Conservation (phyloP, 2,329 filamentous ascomycete species). For the Claviceps sp. region DNA sequence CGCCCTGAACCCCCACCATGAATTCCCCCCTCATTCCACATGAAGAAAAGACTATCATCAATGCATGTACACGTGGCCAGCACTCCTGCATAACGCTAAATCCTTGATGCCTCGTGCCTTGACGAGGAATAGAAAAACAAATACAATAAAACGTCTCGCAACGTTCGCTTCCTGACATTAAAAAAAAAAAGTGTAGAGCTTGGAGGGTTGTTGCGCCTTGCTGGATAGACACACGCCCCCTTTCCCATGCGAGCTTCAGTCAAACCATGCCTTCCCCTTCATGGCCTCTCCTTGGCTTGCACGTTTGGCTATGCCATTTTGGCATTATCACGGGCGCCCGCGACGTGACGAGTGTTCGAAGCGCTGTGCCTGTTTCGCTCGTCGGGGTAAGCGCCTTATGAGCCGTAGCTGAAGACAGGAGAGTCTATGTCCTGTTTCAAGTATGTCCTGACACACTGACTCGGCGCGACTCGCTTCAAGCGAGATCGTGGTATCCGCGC, state of each 20-base stretch:
- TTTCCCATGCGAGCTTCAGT: not conserved
- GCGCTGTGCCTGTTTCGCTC: not conserved
- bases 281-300: not conserved
- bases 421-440: not conserved
- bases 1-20: not conserved
- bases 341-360: not conserved
- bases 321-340: not conserved
- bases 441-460: not conserved
- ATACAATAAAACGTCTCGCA: not conserved
- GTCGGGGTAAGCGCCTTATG: not conserved
- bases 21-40: not conserved
- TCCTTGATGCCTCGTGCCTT: not conserved
- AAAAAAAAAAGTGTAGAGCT: not conserved
- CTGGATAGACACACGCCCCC: not conserved
- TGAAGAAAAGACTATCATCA: not conserved
- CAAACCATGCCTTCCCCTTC: not conserved
- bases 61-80: not conserved
- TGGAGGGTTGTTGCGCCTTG: not conserved
- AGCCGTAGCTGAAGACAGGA: not conserved
- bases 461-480: not conserved
- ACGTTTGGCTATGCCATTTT: not conserved
- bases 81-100: not conserved
- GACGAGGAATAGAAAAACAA: not conserved
- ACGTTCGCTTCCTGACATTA: not conserved
- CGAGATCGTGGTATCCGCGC: not conserved